A percentile compares a stretch with the other conserved stretches of the same genome.
These are phyloP conservation scores for Lentinula boryana DNA, from an alignment of 768 basidiomycete species.

Conservation along the genomic window DNA sequence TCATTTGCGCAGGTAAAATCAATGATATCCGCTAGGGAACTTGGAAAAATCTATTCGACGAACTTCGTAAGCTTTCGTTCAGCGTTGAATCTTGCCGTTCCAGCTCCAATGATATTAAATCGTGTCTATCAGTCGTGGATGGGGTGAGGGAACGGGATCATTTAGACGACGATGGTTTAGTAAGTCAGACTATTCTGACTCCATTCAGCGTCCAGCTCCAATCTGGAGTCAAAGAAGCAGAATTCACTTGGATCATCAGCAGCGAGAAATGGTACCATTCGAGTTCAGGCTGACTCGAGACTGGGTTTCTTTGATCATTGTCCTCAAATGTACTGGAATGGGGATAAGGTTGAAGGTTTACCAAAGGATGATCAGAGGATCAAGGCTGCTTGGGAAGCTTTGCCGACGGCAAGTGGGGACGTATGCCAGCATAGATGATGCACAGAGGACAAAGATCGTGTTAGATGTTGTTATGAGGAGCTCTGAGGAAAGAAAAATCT, in stretches of 20 bases:
- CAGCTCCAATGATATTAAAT: background rate
- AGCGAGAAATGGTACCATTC: background rate
- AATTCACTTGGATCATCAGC: conserved; percentile 22
- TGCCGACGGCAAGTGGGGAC: background rate
- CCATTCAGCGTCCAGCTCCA: conserved; percentile 16
- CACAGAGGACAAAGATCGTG: background rate
- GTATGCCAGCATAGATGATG: background rate
- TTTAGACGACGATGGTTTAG: conserved; percentile 22
- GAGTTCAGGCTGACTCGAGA: background rate
- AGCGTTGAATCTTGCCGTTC: background rate
- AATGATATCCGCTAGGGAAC: background rate
- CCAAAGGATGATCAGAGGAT: background rate
- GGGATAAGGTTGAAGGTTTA: conserved; percentile 17
- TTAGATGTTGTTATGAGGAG: background rate
- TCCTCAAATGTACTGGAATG: conserved; percentile 25
- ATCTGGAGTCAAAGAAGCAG: background rate
- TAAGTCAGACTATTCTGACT: conserved; percentile 18
- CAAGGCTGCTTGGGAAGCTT: background rate
- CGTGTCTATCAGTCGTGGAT: conserved; percentile 1
- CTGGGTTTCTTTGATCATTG: conserved; percentile 14
- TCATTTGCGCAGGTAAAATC: background rate
- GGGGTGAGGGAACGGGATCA: conserved; percentile 18
- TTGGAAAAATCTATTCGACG: background rate
- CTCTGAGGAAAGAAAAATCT: background rate
- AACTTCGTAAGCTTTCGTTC: background rate